Percentiles rank a stretch among this genome's conserved stretches.
Evolutionary conservation across 2,329 filamentous ascomycete genomes (phyloP).

Genomic region (Stromatinia cepivora): DNA sequence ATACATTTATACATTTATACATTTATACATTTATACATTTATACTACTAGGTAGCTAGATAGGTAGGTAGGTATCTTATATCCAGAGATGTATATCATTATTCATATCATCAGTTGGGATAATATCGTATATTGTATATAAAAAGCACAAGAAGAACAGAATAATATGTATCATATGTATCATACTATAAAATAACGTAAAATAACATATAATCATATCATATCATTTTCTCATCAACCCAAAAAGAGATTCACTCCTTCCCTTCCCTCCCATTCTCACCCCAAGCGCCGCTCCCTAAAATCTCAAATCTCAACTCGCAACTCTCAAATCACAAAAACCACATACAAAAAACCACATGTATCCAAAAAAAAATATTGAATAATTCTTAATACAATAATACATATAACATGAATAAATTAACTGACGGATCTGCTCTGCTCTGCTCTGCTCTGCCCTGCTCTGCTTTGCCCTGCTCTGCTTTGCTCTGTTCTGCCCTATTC

Average conservation of each 20-base stretch:
- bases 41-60: no score
- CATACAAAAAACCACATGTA: background rate
- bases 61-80: no score
- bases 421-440: background rate
- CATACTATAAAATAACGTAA: background rate
- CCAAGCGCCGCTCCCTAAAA: background rate
- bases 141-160: no score
- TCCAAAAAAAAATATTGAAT: background rate
- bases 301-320: background rate
- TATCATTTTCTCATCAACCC: no score
- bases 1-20: no score
- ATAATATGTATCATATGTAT: background rate
- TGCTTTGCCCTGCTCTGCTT: no score
- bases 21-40: no score
- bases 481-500: no score
- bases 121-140: no score
- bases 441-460: background rate
- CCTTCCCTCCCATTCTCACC: background rate
- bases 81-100: no score
- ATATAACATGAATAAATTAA: slow-evolving; percentile 14
- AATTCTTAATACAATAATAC: slow-evolving; percentile 15
- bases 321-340: background rate
- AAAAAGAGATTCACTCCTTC: background rate
- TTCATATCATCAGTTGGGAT: no score
- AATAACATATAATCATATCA: background rate